Percentiles rank a stretch among this genome's conserved stretches.
Evolutionary conservation across 75 land plant species (phyloP).

Genomic region (Pseudotsuga menziesii): DNA sequence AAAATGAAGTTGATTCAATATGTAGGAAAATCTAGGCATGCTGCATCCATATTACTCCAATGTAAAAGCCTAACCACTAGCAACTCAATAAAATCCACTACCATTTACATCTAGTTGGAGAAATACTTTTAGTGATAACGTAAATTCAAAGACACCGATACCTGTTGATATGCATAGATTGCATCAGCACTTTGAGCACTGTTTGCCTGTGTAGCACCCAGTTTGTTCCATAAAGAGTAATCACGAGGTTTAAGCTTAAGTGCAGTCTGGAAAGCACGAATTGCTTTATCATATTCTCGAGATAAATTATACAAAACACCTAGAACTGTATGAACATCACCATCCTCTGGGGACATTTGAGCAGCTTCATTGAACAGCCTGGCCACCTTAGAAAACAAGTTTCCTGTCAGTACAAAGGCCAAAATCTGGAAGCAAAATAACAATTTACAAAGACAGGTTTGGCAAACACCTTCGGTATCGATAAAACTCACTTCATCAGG

Average conservation of each 20-base stretch:
- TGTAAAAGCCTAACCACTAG: slow-evolving; percentile 3
- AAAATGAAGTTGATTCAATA: neutral
- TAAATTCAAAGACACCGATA: slow-evolving; percentile 8
- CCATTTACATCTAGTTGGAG: neutral
- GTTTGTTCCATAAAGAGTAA: slow-evolving; percentile 98
- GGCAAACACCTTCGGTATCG: neutral
- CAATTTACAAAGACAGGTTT: neutral
- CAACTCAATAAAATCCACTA: neutral
- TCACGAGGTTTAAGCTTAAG: slow-evolving; percentile 86
- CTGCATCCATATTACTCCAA: neutral
- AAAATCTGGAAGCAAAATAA: neutral
- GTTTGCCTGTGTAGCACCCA: slow-evolving; percentile 98
- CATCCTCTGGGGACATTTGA: slow-evolving; percentile 83
- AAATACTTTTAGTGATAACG: neutral
- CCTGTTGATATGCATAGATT: slow-evolving; percentile 93
- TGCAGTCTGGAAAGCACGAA: slow-evolving; percentile 70
- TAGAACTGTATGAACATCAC: slow-evolving; percentile 91
- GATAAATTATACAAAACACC: slow-evolving; percentile 96
- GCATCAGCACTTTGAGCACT: slow-evolving; percentile 97
- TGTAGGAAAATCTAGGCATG: neutral
- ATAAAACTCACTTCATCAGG: slow-evolving; percentile 2
- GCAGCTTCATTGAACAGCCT: slow-evolving; percentile 87
- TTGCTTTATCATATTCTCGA: slow-evolving; percentile 89
- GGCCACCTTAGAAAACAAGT: slow-evolving; percentile 49
- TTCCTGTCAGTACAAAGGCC: slow-evolving; percentile 1